These are phyloP conservation scores for Debaryomyces subglobosus DNA, from an alignment of 1,139 yeast species.

Conservation along the genomic window DNA sequence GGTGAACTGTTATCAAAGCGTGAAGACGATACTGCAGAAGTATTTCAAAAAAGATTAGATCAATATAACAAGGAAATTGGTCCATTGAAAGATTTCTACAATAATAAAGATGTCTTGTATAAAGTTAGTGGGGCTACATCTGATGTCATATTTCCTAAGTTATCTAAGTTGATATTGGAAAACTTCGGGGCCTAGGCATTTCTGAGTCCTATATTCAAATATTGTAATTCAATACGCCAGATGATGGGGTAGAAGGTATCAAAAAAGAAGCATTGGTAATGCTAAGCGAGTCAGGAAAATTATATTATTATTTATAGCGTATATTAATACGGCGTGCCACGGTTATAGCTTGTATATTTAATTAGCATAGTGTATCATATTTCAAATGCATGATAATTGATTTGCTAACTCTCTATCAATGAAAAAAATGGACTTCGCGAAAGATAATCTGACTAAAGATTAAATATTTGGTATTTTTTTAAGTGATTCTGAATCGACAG, in stretches of 20 bases:
- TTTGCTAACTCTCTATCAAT: neutral
- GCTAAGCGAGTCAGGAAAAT: neutral
- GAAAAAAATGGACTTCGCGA: neutral
- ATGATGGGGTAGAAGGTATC: neutral
- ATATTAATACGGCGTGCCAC: neutral
- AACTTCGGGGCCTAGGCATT: conserved; percentile 20
- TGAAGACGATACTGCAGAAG: conserved; percentile 74
- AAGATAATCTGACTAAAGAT: neutral
- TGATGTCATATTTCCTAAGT: conserved; percentile 79
- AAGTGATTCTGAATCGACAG: neutral
- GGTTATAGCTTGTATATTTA: neutral
- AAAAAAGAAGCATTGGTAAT: neutral
- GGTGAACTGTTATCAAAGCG: conserved; percentile 84
- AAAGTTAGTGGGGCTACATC: conserved; percentile 77
- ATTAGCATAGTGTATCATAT: neutral
- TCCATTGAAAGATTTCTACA: conserved; percentile 69
- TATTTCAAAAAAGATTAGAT: conserved; percentile 68
- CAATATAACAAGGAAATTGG: conserved; percentile 60
- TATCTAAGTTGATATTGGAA: conserved; percentile 44
- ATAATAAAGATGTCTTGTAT: conserved; percentile 51
- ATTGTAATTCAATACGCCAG: neutral
- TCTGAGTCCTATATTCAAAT: neutral
- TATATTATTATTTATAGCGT: neutral
- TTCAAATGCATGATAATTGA: neutral
- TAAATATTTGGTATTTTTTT: neutral